Conservation (phyloP, 2,329 filamentous ascomycete genomes). For the Fusarium hainanense region DNA sequence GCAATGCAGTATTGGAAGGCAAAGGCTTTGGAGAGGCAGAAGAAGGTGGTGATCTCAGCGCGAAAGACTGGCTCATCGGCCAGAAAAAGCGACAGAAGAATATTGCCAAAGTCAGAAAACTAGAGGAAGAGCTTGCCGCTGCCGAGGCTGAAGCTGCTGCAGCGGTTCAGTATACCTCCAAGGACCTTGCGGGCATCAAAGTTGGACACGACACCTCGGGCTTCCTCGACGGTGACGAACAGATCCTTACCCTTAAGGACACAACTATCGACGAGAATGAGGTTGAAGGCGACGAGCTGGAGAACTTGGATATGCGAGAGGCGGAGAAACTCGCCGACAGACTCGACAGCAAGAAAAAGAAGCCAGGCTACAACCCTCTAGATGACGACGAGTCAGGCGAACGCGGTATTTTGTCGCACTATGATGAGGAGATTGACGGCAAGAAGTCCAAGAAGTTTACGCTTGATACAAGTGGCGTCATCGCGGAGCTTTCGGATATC, state of each 20-base stretch:
- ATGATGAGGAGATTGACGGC: conserved; percentile 93
- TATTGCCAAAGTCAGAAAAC: conserved; percentile 79
- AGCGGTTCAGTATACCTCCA: conserved; percentile 78
- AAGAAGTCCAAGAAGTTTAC: conserved; percentile 92
- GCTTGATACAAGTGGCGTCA: conserved; percentile 80
- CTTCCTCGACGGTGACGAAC: conserved; percentile 85
- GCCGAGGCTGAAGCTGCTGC: conserved; percentile 74
- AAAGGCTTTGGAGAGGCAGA: conserved; percentile 83
- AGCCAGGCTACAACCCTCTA: conserved; percentile 87
- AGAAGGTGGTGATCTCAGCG: conserved; percentile 74
- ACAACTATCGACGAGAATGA: conserved; percentile 85
- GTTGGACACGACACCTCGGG: conserved; percentile 87
- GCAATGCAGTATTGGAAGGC: conserved; percentile 80
- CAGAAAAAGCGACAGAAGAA: conserved; percentile 96
- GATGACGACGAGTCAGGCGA: conserved; percentile 73
- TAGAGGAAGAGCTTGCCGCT: conserved; percentile 81
- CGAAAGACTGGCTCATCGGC: conserved; percentile 85
- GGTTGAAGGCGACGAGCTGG: conserved; percentile 90
- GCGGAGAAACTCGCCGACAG: conserved; percentile 79
- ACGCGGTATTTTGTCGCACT: conserved; percentile 82
- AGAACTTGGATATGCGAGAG: conserved; percentile 78
- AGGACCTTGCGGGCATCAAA: conserved; percentile 88
- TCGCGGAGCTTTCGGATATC: conserved; percentile 70
- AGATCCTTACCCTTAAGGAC: conserved; percentile 95
- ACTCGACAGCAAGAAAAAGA: conserved; percentile 89